Evolutionary conservation across 2,329 filamentous ascomycete genomes (phyloP).

Genomic region (Cladophialophora chaetospira): DNA sequence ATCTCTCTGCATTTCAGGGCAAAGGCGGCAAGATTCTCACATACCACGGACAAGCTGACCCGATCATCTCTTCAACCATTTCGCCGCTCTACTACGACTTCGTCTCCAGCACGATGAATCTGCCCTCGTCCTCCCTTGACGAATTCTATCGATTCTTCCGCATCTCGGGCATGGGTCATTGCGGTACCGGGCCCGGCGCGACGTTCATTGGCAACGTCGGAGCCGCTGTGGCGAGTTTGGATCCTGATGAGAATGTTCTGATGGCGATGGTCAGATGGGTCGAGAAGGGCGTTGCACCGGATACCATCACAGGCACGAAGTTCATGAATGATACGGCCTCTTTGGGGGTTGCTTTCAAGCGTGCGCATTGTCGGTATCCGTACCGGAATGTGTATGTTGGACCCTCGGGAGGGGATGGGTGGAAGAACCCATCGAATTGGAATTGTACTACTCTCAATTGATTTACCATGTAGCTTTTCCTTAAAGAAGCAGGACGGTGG

Average conservation of each 20-base stretch:
- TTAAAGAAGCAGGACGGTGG: no score
- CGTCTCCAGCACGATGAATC: slow-evolving; percentile 44
- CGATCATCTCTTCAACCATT: slow-evolving; percentile 55
- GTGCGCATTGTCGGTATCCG: no score
- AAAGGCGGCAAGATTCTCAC: slow-evolving; percentile 46
- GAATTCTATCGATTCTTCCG: slow-evolving; percentile 53
- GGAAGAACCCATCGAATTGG: no score
- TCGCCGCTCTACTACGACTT: slow-evolving; percentile 56
- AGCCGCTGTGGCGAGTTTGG: slow-evolving; percentile 22
- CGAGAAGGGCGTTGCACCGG: slow-evolving; percentile 46
- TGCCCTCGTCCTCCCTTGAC: slow-evolving; percentile 39
- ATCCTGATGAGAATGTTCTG: slow-evolving; percentile 50
- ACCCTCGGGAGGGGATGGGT: no score
- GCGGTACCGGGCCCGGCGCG: slow-evolving; percentile 46
- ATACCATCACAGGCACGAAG: slow-evolving; percentile 48
- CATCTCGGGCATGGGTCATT: slow-evolving; percentile 59
- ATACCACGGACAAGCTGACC: slow-evolving; percentile 48
- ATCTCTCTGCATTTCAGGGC: slow-evolving; percentile 51
- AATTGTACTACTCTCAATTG: no score
- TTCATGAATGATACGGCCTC: slow-evolving; percentile 46
- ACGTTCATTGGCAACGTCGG: slow-evolving; percentile 45
- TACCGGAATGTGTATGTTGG: no score
- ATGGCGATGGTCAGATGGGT: slow-evolving; percentile 54
- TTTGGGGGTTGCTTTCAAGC: no score
- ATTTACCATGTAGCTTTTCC: no score